Base-by-base conservation (phyloP, 2,329 filamentous ascomycete species). In the Aspergillus awamori region DNA sequence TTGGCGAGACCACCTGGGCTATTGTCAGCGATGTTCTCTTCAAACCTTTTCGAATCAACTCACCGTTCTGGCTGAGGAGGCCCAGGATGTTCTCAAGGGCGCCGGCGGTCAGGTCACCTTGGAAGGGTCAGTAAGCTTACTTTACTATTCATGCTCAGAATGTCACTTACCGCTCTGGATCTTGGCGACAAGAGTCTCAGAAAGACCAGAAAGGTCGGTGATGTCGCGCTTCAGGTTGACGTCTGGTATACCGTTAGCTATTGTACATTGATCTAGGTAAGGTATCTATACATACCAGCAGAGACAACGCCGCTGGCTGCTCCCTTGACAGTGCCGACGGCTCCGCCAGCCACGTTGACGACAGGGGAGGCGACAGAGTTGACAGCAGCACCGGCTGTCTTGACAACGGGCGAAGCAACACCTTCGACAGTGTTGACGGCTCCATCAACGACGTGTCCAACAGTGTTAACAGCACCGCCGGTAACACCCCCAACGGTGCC, bases 141-240 rank as follows among this genome's bases (percentile, higher is more conserved):
- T 17, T 45, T 24, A 20, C 5, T 8, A n/a, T 45, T 43, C 10
- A 39, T 47, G 43, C 30, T 33, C n/a, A 36, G 28, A 13, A 17
- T 33, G 41, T 56, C 24, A 48, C 54, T 61, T 55, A 57, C 65
- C 61, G 36, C 43, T 60, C 59, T 65, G 56, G 33, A 65, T 28
- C 17, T 61, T 53, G 57, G 13, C 48, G 36, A 67, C 41, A 28
- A 66, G 54, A 53, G 22, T 60, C 3, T 66, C 53, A 8, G 63
- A 65, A 20, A 67, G 69, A 39, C 7, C 53, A 48, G 61, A 63
- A 22, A 67, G 62, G 39, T 66, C 60, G 11, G 60, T 62, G 7
- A 54, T 48, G 20, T 59, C 45, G 13, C 57, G 58, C 39, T 48
- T 57, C 15, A 41, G 20, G 26, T 53, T 53, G 41, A 61, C 26